These are phyloP conservation scores for Penicillium janthinellum DNA, from an alignment of 2,329 filamentous ascomycete genomes.

Conservation along the genomic window DNA sequence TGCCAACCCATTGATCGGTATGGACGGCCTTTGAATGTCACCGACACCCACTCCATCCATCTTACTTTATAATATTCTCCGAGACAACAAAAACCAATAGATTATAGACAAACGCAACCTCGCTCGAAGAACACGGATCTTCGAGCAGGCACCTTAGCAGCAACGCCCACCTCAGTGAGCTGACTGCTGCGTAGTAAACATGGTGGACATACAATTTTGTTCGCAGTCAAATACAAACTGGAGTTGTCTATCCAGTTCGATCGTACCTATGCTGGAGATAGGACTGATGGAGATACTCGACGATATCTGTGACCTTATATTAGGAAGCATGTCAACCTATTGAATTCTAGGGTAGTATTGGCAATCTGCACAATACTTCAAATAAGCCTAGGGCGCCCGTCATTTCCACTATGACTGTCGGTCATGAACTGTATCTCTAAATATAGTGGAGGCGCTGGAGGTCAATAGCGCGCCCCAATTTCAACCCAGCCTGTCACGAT, in stretches of 20 bases:
- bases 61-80: not conserved
- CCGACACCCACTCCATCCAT: not conserved
- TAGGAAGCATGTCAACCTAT: not conserved
- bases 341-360: not conserved
- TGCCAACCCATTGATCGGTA: not conserved
- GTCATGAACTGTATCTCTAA: not conserved
- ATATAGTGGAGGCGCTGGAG: not conserved
- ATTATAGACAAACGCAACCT: not conserved
- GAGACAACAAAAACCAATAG: not conserved
- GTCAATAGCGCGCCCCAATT: conserved; percentile 3
- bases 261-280: not conserved
- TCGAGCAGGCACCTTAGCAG: not conserved
- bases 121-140: not conserved
- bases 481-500: not conserved
- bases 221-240: no score
- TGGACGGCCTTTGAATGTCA: not conserved
- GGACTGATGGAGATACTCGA: not conserved
- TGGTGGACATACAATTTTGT: not conserved
- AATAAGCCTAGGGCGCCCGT: not conserved
- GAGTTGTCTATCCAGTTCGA: not conserved
- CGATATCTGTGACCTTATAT: no score
- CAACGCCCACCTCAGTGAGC: not conserved
- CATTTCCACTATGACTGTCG: not conserved
- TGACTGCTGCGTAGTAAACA: not conserved
- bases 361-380: not conserved